A percentile compares a stretch with the other conserved stretches of the same genome.
Conservation (phyloP, 805 yeast species). For the Kluyveromyces lactis region DNA sequence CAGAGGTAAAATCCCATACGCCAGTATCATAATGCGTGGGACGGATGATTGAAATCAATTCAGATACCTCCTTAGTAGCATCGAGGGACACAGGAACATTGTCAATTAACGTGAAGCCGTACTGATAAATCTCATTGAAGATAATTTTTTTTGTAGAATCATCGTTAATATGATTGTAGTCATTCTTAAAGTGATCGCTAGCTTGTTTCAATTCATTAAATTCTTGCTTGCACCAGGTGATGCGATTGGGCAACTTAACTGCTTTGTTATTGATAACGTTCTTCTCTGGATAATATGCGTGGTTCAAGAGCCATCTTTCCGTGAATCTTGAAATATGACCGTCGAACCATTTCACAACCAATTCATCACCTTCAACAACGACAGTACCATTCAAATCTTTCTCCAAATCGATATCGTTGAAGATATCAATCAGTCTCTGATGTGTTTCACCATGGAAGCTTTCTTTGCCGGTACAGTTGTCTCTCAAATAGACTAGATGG, state of each 20-base stretch:
- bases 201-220: slow-evolving; percentile 4
- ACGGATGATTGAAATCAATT: slow-evolving; percentile 49
- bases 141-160: neutral
- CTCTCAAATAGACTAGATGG: slow-evolving; percentile 7
- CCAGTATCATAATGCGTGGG: slow-evolving; percentile 68
- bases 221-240: slow-evolving; percentile 5
- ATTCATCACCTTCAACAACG: neutral
- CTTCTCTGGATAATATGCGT: slow-evolving; percentile 6
- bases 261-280: neutral
- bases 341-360: slow-evolving; percentile 6
- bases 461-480: slow-evolving; percentile 6
- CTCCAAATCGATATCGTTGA: slow-evolving; percentile 20
- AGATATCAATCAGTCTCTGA: slow-evolving; percentile 48
- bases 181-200: neutral
- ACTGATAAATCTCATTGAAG: slow-evolving; percentile 11
- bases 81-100: slow-evolving; percentile 53
- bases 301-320: slow-evolving; percentile 7
- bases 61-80: slow-evolving; percentile 49
- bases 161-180: neutral
- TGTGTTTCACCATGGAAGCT: slow-evolving; percentile 35
- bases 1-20: slow-evolving; percentile 71
- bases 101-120: slow-evolving; percentile 56
- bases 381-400: slow-evolving; percentile 1
- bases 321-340: slow-evolving; percentile 7
- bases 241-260: slow-evolving; percentile 2